Evolutionary conservation across 2,329 filamentous ascomycete genomes (phyloP).

Genomic region (Sarocladium kiliense): DNA sequence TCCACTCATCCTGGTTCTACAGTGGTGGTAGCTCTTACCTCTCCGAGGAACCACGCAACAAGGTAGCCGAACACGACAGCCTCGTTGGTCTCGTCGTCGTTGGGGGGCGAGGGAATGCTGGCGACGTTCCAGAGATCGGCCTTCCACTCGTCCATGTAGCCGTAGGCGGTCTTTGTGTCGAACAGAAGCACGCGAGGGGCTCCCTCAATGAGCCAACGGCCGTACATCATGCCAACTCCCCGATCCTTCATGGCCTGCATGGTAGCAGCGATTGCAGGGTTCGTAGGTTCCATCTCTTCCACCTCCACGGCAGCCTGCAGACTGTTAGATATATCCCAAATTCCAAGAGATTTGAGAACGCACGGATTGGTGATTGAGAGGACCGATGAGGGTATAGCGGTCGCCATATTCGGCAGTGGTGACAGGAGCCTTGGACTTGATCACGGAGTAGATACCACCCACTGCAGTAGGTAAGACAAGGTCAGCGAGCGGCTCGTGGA

Average conservation of each 20-base stretch:
- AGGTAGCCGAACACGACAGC: conserved; percentile 96
- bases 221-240: conserved; percentile 85
- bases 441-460: conserved; percentile 96
- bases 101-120: conserved; percentile 87
- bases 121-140: conserved; percentile 88
- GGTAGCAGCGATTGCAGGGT: conserved; percentile 71
- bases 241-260: conserved; percentile 91
- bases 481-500: conserved; percentile 6
- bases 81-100: conserved; percentile 94
- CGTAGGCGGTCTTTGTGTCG: conserved; percentile 89
- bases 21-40: conserved; percentile 52
- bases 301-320: conserved; percentile 90
- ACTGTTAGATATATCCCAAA: background rate
- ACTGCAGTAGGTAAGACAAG: conserved; percentile 47
- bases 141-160: conserved; percentile 94
- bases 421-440: conserved; percentile 97
- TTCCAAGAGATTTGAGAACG: conserved; percentile 23
- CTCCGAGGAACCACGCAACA: conserved; percentile 96
- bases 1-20: background rate
- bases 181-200: conserved; percentile 91
- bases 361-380: conserved; percentile 86
- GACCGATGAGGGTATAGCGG: conserved; percentile 90
- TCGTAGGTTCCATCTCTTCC: conserved; percentile 81
- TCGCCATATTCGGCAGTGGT: conserved; percentile 99
- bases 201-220: conserved; percentile 95